A percentile compares a stretch with the other conserved stretches of the same genome.
Evolutionary conservation across 306 rosid species (phyloP).

Genomic region (Arachis hypogaea): DNA sequence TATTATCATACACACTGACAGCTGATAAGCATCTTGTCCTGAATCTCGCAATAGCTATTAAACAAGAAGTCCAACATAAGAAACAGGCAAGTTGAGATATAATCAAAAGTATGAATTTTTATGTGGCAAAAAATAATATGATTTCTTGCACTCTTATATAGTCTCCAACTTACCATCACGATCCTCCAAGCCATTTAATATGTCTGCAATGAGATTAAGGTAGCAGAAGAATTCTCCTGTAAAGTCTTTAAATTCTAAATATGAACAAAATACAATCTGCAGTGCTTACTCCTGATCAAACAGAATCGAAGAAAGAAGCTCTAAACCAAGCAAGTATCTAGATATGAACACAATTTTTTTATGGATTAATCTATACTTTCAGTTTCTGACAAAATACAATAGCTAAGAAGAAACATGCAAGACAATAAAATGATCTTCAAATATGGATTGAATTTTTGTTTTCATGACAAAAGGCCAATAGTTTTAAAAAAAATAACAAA

Average conservation of each 20-base stretch:
- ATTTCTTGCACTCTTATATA: neutral
- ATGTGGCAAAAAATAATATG: neutral
- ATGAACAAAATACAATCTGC: constrained; percentile 61
- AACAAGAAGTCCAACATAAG: constrained; percentile 31
- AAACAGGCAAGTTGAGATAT: constrained; percentile 6
- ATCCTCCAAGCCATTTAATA: constrained; percentile 80
- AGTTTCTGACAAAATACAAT: constrained; percentile 15
- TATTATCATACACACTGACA: constrained; percentile 80
- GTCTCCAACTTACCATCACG: constrained; percentile 65
- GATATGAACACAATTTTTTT: constrained; percentile 26
- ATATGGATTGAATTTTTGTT: constrained; percentile 9
- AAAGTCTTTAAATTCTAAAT: constrained; percentile 55
- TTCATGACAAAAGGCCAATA: neutral
- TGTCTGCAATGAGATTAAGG: constrained; percentile 69
- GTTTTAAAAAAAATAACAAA: no score
- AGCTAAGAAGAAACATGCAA: constrained; percentile 7
- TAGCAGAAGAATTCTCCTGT: constrained; percentile 79
- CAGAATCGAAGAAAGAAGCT: constrained; percentile 43
- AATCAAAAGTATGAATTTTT: neutral
- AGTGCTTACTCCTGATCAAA: constrained; percentile 67
- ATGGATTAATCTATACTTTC: constrained; percentile 16
- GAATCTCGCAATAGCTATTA: constrained; percentile 74
- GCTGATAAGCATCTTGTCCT: constrained; percentile 86
- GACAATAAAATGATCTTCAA: constrained; percentile 4
- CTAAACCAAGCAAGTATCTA: constrained; percentile 51